Percentiles rank a stretch among this genome's conserved stretches.
These are phyloP conservation scores for Trifolium repens DNA, from an alignment of 306 rosid genomes.

Conservation along the genomic window DNA sequence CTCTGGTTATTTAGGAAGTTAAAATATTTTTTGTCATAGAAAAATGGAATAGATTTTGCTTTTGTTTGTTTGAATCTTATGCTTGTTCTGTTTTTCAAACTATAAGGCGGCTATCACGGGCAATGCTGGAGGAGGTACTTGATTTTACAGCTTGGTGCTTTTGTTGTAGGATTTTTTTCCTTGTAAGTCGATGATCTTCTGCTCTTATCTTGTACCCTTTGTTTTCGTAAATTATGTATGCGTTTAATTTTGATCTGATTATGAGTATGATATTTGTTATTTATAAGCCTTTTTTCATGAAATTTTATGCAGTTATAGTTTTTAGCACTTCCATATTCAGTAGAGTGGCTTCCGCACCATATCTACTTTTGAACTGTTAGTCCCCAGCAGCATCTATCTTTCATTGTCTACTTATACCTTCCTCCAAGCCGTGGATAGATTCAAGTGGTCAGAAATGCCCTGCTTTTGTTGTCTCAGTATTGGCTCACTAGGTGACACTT, in stretches of 20 bases:
- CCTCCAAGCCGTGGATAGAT: slow-evolving; percentile 31
- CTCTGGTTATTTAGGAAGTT: not conserved
- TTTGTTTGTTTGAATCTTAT: slow-evolving; percentile 41
- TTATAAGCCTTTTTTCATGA: not conserved
- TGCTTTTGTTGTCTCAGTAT: slow-evolving; percentile 32
- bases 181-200: slow-evolving; percentile 36
- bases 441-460: slow-evolving; percentile 40
- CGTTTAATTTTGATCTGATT: slow-evolving; percentile 13
- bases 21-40: not conserved
- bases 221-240: not conserved
- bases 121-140: slow-evolving; percentile 70
- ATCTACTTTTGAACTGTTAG: slow-evolving; percentile 42
- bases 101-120: slow-evolving; percentile 68
- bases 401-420: slow-evolving; percentile 35
- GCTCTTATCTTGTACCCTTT: not conserved
- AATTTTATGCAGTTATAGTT: slow-evolving; percentile 56
- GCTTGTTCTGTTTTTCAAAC: slow-evolving; percentile 41
- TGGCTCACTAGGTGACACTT: slow-evolving; percentile 41
- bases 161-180: slow-evolving; percentile 53
- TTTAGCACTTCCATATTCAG: slow-evolving; percentile 48
- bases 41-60: not conserved
- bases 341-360: slow-evolving; percentile 41
- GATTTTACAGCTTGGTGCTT: slow-evolving; percentile 44
- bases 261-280: not conserved
- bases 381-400: slow-evolving; percentile 47